phyloP scores from a whole-genome alignment of 2,329 filamentous ascomycete genomes.

The Epichloe brachyelytri region DNA sequence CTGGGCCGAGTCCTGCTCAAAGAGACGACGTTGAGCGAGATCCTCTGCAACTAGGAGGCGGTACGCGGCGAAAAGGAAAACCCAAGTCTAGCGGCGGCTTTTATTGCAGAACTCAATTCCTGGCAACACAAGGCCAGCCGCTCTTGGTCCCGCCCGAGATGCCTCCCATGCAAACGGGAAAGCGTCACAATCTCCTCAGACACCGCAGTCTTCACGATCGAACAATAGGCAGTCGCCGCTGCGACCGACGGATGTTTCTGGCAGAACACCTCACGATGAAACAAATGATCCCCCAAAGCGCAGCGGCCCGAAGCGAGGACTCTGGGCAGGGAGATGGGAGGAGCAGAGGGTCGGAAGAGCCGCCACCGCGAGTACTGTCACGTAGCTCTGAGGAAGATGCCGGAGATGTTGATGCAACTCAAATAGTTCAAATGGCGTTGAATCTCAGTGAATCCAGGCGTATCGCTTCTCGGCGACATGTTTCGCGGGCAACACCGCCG shows the following conservation, averaged over 20 bases:
- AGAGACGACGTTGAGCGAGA: background rate
- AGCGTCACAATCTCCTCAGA: conserved; percentile 2
- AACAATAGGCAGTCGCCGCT: background rate
- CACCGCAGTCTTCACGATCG: conserved; percentile 1
- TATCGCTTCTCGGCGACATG: conserved; percentile 46
- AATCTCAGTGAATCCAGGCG: conserved; percentile 73
- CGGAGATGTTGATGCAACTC: conserved; percentile 63
- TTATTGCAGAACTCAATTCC: conserved; percentile 32
- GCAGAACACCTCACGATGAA: background rate
- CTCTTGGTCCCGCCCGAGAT: conserved; percentile 16
- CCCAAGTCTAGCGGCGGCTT: conserved; percentile 36
- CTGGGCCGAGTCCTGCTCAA: conserved; percentile 1
- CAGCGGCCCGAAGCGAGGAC: background rate
- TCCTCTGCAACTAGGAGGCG: conserved; percentile 11
- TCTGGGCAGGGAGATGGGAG: background rate
- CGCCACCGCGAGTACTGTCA: background rate
- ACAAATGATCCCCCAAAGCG: background rate
- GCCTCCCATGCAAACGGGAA: conserved; percentile 12
- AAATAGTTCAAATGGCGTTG: conserved; percentile 87
- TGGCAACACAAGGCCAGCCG: conserved; percentile 19
- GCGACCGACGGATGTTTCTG: background rate
- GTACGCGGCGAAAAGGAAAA: conserved; percentile 24
- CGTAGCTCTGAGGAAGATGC: conserved; percentile 6
- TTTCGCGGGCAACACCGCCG: conserved; percentile 36
- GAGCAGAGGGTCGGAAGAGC: background rate